Evolutionary conservation across 1,284 basidiomycete species (phyloP), one percentile per base, ranked within the genome.

Genomic region (Ceratobasidium sp.): DNA sequence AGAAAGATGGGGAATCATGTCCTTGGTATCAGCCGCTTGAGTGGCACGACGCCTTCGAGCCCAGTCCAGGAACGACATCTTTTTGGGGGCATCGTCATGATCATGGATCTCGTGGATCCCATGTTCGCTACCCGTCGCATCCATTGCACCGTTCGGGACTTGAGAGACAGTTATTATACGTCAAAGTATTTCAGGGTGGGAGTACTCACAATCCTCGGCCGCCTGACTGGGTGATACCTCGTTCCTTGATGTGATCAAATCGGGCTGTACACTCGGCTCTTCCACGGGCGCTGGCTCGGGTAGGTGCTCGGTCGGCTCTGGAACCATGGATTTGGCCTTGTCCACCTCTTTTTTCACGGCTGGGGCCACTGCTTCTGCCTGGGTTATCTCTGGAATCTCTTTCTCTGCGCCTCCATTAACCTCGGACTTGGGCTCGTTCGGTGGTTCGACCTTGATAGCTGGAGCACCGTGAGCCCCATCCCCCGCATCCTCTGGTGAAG

Each of bases 21-120:
- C 60, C 36, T 33, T 62, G 29, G 59, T 62, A 2, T 54, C 52
- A 1, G 52, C 52, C 5, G 41, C 50, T 11, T 66, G 62, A 4
- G 62, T 54, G 6, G 52, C 50, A 36, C 62, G 62, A 5, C 57
- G 16, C 14, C 62, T 36, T 47, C 62, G 62, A 13, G 50, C 52
- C 62, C 62, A 66, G 49, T 66, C 62, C 25, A 56, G 25, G 19
- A 66, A 66, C 4, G 62, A 66, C 25, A 66, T 42, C 62, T 66
- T 66, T 16, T 66, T 66, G 3, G 62, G 62, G 7, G 50, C 62
- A 8, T 66, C 57, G 36, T 56, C 50, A 41, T 54, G 23, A 19
- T 66, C 59, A n/a, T 50, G 47, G 9, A 14, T 14, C 16, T 46
- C 42, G 7, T 46, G 42, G 19, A 14, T 16, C 6, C 7, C 42